Evolutionary conservation across 169 alveolate genomes (phyloP), one percentile per base, ranked within the genome.

Genomic region (Nephromyces sp.): DNA sequence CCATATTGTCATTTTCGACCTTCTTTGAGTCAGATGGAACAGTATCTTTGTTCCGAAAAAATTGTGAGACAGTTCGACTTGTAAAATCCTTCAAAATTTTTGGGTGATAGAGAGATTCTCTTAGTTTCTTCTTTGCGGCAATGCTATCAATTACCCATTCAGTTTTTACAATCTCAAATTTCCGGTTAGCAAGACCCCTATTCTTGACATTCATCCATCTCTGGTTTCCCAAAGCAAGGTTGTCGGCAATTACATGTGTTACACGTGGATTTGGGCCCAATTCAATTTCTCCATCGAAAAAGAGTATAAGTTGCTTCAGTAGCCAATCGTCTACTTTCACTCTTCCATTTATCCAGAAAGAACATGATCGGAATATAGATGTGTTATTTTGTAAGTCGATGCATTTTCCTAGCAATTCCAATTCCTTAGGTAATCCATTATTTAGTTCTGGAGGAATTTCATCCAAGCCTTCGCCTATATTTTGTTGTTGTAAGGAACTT

Each of bases 201-300:
- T n/a, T n/a, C n/a, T n/a, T n/a, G n/a, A n/a, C n/a, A n/a, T n/a
- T n/a, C n/a, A n/a, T 68, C 81, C 81, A 75, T 66, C 31, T 75
- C 33, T 66, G 76, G 61, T 75, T 75, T 0, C 81, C 81, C 3
- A 75, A 43, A 4, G 81, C 81, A 34, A 75, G 21, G 21, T 43
- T 66, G 29, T 75, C 76, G 0, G 74, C 81, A 2, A 75, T 4
- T 2, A 75, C 52, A 24, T 75, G 81, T 15, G 81, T 75, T 43
- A 43, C 57, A 15, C n/a, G 57, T n/a, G 57, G 57, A 15, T 15
- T 43, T 43, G 25, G 25, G 57, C 15, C 15, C n/a, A n/a, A n/a
- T 43, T 43, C 57, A 15, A 43, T 15, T n/a, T 15, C n/a, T 43
- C 57, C 57, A n/a, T n/a, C 57, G 57, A 43, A 43, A n/a, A 15